Conservation (phyloP, 2,329 filamentous ascomycete species). For the Paecilomyces dactylethromorphus region DNA sequence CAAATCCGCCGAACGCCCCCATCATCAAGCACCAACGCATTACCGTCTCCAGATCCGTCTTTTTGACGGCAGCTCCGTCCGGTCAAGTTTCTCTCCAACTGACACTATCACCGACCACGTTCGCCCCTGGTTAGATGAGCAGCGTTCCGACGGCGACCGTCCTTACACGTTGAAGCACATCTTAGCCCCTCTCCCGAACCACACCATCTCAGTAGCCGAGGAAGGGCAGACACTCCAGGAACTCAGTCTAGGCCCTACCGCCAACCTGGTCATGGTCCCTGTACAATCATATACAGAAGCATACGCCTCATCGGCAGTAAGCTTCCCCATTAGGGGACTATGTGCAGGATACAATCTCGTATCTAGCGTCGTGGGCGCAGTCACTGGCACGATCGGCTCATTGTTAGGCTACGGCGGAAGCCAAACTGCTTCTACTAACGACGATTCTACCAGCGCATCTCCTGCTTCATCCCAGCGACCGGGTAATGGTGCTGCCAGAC, state of each 20-base stretch:
- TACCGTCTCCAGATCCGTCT: constrained; percentile 71
- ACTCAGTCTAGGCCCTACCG: constrained; percentile 68
- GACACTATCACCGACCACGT: constrained; percentile 61
- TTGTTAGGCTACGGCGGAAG: constrained; percentile 35
- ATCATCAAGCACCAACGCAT: constrained; percentile 9
- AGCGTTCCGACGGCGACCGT: constrained; percentile 48
- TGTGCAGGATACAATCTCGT: constrained; percentile 36
- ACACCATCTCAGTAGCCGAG: constrained; percentile 65
- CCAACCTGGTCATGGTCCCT: constrained; percentile 76
- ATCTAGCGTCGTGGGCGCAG: constrained; percentile 36
- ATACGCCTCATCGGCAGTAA: constrained; percentile 41
- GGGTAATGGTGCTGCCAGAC: constrained; percentile 6
- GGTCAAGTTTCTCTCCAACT: constrained; percentile 61
- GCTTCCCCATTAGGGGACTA: constrained; percentile 35
- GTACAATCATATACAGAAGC: constrained; percentile 56
- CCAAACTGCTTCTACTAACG: constrained; percentile 9
- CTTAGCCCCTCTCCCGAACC: constrained; percentile 69
- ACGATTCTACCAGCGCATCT: constrained; percentile 2
- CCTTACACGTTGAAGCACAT: constrained; percentile 84
- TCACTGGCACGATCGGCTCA: constrained; percentile 37
- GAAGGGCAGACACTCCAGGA: constrained; percentile 63
- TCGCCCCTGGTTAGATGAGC: constrained; percentile 68
- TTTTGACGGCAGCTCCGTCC: constrained; percentile 75
- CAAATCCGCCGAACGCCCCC: constrained; percentile 4
- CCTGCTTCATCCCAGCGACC: constrained; percentile 4